Evolutionary conservation across 768 basidiomycete genomes (phyloP).

Genomic region (Tulasnella sp.): DNA sequence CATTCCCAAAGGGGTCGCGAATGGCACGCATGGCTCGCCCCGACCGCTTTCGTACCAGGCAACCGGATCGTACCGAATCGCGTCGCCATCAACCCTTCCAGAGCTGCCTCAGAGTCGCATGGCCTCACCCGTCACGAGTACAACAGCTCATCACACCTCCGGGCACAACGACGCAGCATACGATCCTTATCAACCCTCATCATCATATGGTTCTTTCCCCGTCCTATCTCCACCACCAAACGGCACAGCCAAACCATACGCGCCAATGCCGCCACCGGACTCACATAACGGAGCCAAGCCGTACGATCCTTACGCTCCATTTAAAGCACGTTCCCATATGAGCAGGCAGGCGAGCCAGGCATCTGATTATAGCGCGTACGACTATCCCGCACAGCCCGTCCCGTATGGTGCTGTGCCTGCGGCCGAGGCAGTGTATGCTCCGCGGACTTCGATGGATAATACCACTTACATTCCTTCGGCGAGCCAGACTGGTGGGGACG

Average conservation of each 20-base stretch:
- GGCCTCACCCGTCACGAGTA: background rate
- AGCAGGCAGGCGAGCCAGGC: background rate
- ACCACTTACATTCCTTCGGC: constrained; percentile 66
- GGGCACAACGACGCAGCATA: background rate
- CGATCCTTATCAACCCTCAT: too few relatives aligned
- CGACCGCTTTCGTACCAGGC: background rate
- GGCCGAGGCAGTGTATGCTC: background rate
- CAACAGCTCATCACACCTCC: background rate
- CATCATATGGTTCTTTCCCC: too few relatives aligned
- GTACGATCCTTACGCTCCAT: constrained; percentile 26
- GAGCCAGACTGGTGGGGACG: constrained; percentile 69
- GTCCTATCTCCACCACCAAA: background rate
- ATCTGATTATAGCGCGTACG: background rate
- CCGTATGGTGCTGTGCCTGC: constrained; percentile 1
- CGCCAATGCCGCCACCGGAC: constrained; percentile 22
- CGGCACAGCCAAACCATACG: background rate
- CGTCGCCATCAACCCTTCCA: constrained; percentile 7
- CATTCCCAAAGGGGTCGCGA: background rate
- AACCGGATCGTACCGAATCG: background rate
- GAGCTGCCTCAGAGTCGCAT: background rate
- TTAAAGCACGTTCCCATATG: background rate
- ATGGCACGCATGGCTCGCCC: background rate
- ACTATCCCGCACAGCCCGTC: background rate
- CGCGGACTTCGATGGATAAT: background rate
- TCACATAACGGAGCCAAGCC: constrained; percentile 21